phyloP scores from a whole-genome alignment of 169 alveolate genomes.

The Plasmodium relictum region DNA sequence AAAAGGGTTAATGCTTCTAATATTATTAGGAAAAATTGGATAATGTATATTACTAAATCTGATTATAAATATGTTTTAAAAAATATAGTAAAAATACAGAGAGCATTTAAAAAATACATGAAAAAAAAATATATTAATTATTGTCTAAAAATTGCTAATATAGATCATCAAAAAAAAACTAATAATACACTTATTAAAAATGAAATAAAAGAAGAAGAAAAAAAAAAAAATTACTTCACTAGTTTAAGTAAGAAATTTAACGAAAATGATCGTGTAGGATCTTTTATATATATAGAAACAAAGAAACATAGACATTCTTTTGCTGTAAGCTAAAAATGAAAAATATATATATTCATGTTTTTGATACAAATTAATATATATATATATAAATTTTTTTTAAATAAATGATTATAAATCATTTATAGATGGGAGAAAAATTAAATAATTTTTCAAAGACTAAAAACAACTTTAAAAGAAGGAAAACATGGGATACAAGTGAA shows the following conservation, averaged over 20 bases:
- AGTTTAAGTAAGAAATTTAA: neutral
- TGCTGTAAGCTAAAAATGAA: slow-evolving; percentile 27
- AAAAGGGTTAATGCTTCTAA: slow-evolving; percentile 47
- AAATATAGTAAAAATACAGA: slow-evolving; percentile 38
- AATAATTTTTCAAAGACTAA: neutral
- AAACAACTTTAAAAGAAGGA: slow-evolving; percentile 28
- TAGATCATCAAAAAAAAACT: slow-evolving; percentile 21
- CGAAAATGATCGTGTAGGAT: slow-evolving; percentile 41
- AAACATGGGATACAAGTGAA: slow-evolving; percentile 31
- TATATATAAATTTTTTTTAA: neutral
- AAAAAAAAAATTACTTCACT: neutral
- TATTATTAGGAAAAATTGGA: slow-evolving; percentile 64
- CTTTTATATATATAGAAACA: slow-evolving; percentile 53
- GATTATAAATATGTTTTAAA: slow-evolving; percentile 46
- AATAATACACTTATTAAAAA: slow-evolving; percentile 11
- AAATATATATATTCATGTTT: neutral
- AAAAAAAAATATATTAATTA: slow-evolving; percentile 46
- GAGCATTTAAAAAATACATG: slow-evolving; percentile 65
- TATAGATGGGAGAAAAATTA: slow-evolving; percentile 30
- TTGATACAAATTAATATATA: slow-evolving; percentile 1
- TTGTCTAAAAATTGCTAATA: slow-evolving; percentile 30
- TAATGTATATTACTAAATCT: slow-evolving; percentile 47
- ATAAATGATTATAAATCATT: neutral
- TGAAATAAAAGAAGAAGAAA: slow-evolving; percentile 7
- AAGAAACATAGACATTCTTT: slow-evolving; percentile 42